Base-by-base conservation (phyloP, 108 stramenopile species). In the Fragilaria crotonensis region DNA sequence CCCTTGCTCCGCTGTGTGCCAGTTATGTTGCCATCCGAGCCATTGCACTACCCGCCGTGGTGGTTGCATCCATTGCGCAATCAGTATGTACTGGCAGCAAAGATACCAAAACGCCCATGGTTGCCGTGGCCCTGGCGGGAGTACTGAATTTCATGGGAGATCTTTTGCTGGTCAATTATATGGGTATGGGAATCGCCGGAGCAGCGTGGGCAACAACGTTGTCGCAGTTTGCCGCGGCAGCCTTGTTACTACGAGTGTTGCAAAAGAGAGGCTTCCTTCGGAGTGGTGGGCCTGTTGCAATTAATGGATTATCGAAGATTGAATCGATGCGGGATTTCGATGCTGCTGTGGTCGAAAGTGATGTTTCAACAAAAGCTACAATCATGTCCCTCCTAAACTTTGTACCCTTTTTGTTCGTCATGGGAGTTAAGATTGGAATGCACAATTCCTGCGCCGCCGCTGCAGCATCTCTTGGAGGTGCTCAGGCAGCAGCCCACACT, bases 201-300 rank as follows among this genome's bases (percentile, higher is more conserved):
- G 92, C 92, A 7, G 87, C 92, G n/a, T 93, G 92, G 92, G 92
- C 92, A 1, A 93, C 92, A 2, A 81, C 84, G 21, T 75, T 89
- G 50, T 81, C 79, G 30, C 92, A 89, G 45, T 93, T 80, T 66
- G 80, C 76, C 23, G 92, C 87, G 0, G 59, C 89, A 7, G 62
- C 63, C 0, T 59, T 89, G 59, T 93, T 89, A 41, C 36, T 41
- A 11, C 36, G 36, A 7, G 36, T 41, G 36, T 14, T 41, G 11
- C 36, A 41, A 41, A 41, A 41, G 14, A 7, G 36, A 41, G 36
- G 36, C 7, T 41, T 41, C 14, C 36, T 41, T 41, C n/a, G n/a
- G n/a, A 14, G 14, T 41, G 14, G 14, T 7, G 36, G 36, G 14
- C 11, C 7, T 41, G 36, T 14, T 11, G 11, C 7, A 41, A 7